A percentile compares a stretch with the other conserved stretches of the same genome.
These are phyloP conservation scores for Tetradesmus obliquus DNA, from an alignment of 139 green algal genomes.

Conservation along the genomic window DNA sequence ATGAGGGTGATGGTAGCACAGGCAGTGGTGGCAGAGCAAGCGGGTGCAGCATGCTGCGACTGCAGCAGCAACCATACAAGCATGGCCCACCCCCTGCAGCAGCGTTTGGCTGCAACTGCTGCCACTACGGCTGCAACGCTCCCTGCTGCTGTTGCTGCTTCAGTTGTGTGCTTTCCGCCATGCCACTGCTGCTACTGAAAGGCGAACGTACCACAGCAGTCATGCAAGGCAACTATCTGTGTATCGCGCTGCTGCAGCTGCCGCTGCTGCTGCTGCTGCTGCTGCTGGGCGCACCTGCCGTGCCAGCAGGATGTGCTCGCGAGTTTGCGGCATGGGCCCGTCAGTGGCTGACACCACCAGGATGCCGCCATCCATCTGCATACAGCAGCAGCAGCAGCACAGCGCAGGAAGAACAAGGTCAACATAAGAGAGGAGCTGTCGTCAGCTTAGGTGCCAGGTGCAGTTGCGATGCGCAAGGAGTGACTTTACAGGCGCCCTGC, in stretches of 20 bases:
- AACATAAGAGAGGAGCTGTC: not conserved
- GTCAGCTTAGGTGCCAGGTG: not conserved
- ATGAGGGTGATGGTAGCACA: not conserved
- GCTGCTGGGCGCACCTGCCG: conserved; percentile 76
- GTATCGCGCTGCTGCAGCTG: not conserved
- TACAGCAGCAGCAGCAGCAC: conserved; percentile 55
- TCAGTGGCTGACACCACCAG: conserved; percentile 97
- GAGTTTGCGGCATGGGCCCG: conserved; percentile 99
- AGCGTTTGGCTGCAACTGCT: not conserved
- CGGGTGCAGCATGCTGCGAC: too few relatives aligned
- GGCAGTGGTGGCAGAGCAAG: not conserved
- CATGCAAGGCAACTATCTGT: not conserved
- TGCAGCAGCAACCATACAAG: too few relatives aligned
- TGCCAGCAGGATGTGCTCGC: conserved; percentile 97
- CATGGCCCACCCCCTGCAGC: not conserved
- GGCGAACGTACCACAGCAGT: too few relatives aligned
- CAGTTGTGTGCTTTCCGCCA: too few relatives aligned
- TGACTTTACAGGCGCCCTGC: not conserved
- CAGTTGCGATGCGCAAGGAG: not conserved
- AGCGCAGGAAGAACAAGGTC: not conserved
- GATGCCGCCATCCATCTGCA: conserved; percentile 99
- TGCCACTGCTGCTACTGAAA: too few relatives aligned
- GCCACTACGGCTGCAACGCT: not conserved
- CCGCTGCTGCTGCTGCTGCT: not conserved
- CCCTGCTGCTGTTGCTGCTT: not conserved